Evolutionary conservation across 2,329 filamentous ascomycete genomes (phyloP).

Genomic region (Colletotrichum karsti): DNA sequence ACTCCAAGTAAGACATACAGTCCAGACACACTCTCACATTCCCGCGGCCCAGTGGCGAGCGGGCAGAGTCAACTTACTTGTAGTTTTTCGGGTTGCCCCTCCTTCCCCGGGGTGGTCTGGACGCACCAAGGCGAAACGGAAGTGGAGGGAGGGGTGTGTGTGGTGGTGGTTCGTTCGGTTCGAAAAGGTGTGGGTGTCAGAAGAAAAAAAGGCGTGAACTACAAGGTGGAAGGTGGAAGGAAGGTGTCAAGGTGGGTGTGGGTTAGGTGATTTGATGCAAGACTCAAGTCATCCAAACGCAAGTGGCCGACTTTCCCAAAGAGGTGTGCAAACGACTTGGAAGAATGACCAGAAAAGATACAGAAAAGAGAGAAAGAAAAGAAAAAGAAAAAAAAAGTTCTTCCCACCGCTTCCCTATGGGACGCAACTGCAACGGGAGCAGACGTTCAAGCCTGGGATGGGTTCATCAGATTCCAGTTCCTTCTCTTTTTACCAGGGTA

Average conservation of each 20-base stretch:
- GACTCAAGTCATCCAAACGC: constrained; percentile 6
- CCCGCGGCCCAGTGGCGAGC: not conserved
- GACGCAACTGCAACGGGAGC: not conserved
- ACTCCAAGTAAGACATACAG: not conserved
- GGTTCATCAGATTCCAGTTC: not conserved
- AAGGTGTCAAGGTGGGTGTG: constrained; percentile 1
- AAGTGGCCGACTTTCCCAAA: not conserved
- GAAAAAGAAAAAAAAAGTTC: not conserved
- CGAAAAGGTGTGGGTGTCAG: not conserved
- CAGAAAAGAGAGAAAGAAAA: not conserved
- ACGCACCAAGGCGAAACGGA: not conserved
- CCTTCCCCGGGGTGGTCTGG: not conserved
- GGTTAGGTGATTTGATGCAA: constrained; percentile 23
- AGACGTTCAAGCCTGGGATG: not conserved
- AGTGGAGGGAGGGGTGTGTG: not conserved
- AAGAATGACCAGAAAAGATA: too few species aligned
- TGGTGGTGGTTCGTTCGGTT: not conserved
- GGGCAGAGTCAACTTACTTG: constrained; percentile 13
- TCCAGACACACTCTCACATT: too few species aligned
- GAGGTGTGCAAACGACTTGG: too few species aligned
- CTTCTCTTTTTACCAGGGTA: constrained; percentile 11
- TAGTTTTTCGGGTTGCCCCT: not conserved
- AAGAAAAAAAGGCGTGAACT: not conserved
- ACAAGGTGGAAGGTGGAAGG: not conserved
- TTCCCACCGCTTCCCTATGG: not conserved